Evolutionary conservation across 345 rosid species (phyloP), one percentile per base, ranked within the genome.

Genomic region (Schrenkiella parvula): DNA sequence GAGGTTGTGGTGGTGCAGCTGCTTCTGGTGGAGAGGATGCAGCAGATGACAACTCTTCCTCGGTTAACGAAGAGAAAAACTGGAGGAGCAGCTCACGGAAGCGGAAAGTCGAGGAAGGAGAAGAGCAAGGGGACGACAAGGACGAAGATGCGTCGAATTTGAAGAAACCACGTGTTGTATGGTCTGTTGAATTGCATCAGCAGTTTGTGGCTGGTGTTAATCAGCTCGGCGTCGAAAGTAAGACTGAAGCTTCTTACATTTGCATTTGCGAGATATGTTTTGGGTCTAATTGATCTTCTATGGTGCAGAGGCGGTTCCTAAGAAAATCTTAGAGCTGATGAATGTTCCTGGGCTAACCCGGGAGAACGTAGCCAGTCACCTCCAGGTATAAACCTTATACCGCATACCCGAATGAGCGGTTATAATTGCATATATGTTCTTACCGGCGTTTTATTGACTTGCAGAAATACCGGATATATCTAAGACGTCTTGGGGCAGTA

Each of bases 391-490:
- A 48, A 72, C 17, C 41, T 42, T 31, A 15, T 22, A 52, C 25
- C 1, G 4, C n/a, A 31, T 62, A 63, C 4, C 0, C 2, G 1
- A 62, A 29, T n/a, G 23, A 63, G 46, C 51, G 10, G 8, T 37
- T 57, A 35, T n/a, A 14, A 1, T 35, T 56, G 25, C 3, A 8
- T 35, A 57, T 2, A 57, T 47, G 37, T 66, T 35, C 72, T 66
- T n/a, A 74, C 12, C 2, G 26, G 11, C 21, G 3, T 26, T 55
- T 51, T 75, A 46, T 46, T 25, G 22, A 58, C 29, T 75, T 71
- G 47, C 89, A 95, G 99, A 95, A 95, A 82, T 95, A 95, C 59
- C 88, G 99, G 10, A 78, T 91, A 78, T 95, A 95, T 80, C 95
- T 95, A 61, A 87, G 97, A 86, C 84, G 99, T 82, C 82, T 95